Conservation (phyloP, 1,284 basidiomycete genomes). For the Kwoniella shivajii region DNA sequence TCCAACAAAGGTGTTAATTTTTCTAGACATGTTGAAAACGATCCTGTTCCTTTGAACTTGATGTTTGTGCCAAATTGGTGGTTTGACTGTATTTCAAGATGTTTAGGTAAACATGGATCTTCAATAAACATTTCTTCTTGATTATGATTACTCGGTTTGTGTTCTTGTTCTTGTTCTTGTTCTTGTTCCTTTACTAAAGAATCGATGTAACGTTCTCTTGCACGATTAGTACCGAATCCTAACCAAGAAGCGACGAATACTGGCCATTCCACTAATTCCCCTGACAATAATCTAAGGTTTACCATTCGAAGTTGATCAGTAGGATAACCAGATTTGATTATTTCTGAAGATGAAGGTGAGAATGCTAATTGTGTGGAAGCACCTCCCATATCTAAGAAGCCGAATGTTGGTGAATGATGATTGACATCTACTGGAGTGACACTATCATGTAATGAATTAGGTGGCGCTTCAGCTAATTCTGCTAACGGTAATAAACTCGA, state of each 20-base stretch:
- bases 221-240: constrained; percentile 96
- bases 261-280: constrained; percentile 82
- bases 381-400: constrained; percentile 99
- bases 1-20: constrained; percentile 78
- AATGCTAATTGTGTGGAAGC: constrained; percentile 99
- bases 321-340: constrained; percentile 55
- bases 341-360: constrained; percentile 63
- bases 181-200: constrained; percentile 63
- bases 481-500: constrained; percentile 41
- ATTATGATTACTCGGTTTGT: constrained; percentile 48
- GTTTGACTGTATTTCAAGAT: constrained; percentile 61
- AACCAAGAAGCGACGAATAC: constrained; percentile 99
- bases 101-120: constrained; percentile 88
- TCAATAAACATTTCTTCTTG: too few species aligned
- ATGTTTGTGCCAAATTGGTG: constrained; percentile 57
- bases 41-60: constrained; percentile 83
- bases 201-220: constrained; percentile 85
- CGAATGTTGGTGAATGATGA: constrained; percentile 74
- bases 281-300: constrained; percentile 75
- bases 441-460: constrained; percentile 29
- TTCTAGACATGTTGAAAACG: constrained; percentile 80
- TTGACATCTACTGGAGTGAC: constrained; percentile 51
- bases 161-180: constrained; percentile 4
- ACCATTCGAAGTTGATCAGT: constrained; percentile 75
- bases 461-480: constrained; percentile 40